phyloP scores from a whole-genome alignment of 768 basidiomycete genomes.

The Serendipita sp. region DNA sequence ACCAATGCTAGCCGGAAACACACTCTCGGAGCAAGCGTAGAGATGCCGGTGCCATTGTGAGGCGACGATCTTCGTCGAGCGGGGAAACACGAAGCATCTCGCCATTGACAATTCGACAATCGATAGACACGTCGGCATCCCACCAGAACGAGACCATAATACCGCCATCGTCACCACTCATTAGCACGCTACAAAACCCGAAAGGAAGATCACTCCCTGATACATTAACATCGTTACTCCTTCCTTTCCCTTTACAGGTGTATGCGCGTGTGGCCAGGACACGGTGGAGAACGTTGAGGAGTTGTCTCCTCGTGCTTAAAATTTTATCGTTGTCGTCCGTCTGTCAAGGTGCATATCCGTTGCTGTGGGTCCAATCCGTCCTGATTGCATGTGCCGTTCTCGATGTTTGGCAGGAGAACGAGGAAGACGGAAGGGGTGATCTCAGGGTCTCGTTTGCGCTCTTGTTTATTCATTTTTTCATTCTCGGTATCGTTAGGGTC shows the following conservation, averaged over 20 bases:
- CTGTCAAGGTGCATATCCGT: slow-evolving; percentile 15
- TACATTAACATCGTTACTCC: neutral
- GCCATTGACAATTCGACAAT: neutral
- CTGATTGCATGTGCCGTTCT: slow-evolving; percentile 25
- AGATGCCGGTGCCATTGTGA: neutral
- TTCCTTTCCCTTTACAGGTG: neutral
- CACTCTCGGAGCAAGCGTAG: slow-evolving; percentile 8
- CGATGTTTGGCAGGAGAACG: slow-evolving; percentile 25
- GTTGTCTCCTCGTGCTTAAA: slow-evolving; percentile 13
- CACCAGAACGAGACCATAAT: neutral
- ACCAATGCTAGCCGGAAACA: slow-evolving; percentile 17
- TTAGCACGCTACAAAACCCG: neutral
- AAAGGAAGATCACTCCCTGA: neutral
- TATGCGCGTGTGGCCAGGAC: slow-evolving; percentile 7
- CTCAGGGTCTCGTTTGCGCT: slow-evolving; percentile 25
- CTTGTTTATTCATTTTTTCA: slow-evolving; percentile 24
- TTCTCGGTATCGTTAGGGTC: slow-evolving; percentile 16
- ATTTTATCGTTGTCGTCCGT: slow-evolving; percentile 16
- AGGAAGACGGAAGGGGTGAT: slow-evolving; percentile 7
- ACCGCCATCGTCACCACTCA: neutral
- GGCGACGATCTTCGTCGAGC: neutral
- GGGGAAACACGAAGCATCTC: neutral
- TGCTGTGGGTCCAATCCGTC: slow-evolving; percentile 16
- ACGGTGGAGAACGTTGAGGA: slow-evolving; percentile 17
- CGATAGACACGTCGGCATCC: neutral